Evolutionary conservation across 345 rosid species (phyloP).

Genomic region (Melaleuca quinquenervia): DNA sequence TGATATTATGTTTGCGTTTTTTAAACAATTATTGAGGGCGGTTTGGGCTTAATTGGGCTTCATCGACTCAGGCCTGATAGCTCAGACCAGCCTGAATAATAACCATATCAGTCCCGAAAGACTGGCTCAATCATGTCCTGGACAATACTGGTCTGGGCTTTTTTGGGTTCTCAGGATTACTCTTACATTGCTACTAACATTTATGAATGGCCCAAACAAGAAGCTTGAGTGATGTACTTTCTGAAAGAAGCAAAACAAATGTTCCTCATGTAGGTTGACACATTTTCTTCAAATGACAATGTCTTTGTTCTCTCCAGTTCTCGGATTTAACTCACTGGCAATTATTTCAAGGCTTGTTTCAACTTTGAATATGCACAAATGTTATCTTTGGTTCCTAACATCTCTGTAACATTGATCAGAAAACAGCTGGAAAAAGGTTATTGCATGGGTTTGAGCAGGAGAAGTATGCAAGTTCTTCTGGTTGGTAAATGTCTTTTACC

Average conservation of each 20-base stretch:
- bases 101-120: neutral
- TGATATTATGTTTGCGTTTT: neutral
- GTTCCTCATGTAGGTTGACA: neutral
- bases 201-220: neutral
- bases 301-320: neutral
- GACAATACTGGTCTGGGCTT: neutral
- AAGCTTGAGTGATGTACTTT: neutral
- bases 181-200: neutral
- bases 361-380: neutral
- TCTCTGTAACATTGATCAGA: constrained; percentile 19
- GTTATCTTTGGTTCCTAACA: neutral
- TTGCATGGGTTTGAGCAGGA: constrained; percentile 56
- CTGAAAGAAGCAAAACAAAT: neutral
- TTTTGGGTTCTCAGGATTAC: neutral
- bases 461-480: constrained; percentile 27
- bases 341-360: neutral
- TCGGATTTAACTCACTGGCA: neutral
- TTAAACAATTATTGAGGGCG: neutral
- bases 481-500: constrained; percentile 26
- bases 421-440: constrained; percentile 11
- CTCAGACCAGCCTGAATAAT: neutral
- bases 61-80: neutral
- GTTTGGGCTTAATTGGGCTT: neutral
- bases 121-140: neutral
- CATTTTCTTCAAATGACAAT: neutral